Evolutionary conservation across 176 grass and related monocot genomes (phyloP).

Genomic region (Chloris gayana): DNA sequence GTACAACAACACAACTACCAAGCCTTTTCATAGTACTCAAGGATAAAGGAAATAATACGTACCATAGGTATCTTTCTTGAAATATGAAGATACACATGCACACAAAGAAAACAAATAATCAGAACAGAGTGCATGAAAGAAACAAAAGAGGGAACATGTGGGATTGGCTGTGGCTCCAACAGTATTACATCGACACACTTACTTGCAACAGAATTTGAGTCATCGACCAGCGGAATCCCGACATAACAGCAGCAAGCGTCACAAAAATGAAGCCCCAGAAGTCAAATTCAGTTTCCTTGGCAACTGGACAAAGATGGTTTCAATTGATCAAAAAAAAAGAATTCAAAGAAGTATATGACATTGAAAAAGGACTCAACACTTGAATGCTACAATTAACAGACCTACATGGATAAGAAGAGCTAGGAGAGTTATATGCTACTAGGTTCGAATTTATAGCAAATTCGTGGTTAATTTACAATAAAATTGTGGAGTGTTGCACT

Average conservation of each 20-base stretch:
- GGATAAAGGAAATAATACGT: conserved; percentile 35
- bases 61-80: conserved; percentile 67
- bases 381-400: neutral
- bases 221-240: conserved; percentile 98
- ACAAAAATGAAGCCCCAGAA: conserved; percentile 99
- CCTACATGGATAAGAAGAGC: conserved; percentile 7
- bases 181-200: conserved; percentile 10
- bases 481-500: neutral
- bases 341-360: conserved; percentile 17
- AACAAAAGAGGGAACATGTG: conserved; percentile 11
- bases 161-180: conserved; percentile 14
- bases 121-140: conserved; percentile 33
- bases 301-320: conserved; percentile 59
- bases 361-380: neutral
- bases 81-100: conserved; percentile 56
- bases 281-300: conserved; percentile 88
- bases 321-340: conserved; percentile 16
- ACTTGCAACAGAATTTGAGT: conserved; percentile 98
- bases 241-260: conserved; percentile 98
- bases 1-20: too few species aligned
- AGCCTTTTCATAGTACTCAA: neutral
- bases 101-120: conserved; percentile 44
- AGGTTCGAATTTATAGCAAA: conserved; percentile 10
- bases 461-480: neutral
- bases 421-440: neutral